Evolutionary conservation across 441 rosid genomes (phyloP).

Genomic region (Hura crepitans): DNA sequence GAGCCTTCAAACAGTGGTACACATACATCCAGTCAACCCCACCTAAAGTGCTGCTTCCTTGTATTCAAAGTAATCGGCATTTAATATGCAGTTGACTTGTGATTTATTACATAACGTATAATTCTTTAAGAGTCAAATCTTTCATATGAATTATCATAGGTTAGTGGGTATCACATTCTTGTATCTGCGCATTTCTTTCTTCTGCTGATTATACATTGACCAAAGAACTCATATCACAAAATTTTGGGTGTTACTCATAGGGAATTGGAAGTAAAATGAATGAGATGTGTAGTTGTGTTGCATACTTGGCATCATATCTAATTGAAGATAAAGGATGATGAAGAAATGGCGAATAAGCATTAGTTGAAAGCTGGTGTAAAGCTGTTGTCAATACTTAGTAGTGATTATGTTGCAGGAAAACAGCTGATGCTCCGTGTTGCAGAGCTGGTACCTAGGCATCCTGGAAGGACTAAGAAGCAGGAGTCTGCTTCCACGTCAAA

Average conservation of each 20-base stretch:
- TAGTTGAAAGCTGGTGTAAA: neutral
- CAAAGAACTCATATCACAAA: neutral
- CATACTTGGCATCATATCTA: neutral
- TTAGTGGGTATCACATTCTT: neutral
- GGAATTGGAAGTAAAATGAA: neutral
- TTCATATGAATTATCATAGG: neutral
- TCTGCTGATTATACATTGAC: neutral
- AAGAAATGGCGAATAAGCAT: neutral
- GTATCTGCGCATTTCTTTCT: neutral
- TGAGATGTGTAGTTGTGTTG: neutral
- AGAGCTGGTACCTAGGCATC: constrained; percentile 84
- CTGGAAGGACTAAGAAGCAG: constrained; percentile 78
- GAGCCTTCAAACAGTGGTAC: neutral
- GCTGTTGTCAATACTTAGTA: too few species aligned
- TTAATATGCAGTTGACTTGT: neutral
- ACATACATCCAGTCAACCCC: neutral
- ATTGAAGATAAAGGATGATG: neutral
- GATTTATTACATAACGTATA: neutral
- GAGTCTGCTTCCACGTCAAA: constrained; percentile 64
- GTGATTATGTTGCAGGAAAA: constrained; percentile 56
- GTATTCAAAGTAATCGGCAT: neutral
- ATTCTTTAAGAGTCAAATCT: neutral
- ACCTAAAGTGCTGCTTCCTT: neutral
- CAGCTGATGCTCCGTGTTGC: constrained; percentile 84
- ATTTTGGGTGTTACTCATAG: neutral